Conservation (phyloP, 2,329 filamentous ascomycete genomes). For the Lithohypha guttulata region DNA sequence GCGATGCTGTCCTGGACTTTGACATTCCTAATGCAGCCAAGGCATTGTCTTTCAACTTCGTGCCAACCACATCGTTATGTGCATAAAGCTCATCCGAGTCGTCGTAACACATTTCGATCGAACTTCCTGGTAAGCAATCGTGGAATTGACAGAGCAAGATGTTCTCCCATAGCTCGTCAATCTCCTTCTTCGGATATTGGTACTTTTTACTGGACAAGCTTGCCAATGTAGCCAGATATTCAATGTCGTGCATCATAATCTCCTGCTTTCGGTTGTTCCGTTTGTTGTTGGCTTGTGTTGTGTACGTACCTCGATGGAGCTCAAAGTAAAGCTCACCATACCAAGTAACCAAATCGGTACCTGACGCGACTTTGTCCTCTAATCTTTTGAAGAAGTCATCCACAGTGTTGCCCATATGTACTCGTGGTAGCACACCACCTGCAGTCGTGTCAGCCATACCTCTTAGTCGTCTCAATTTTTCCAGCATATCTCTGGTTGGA, state of each 20-base stretch:
- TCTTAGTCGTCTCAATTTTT: constrained; percentile 86
- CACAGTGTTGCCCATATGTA: constrained; percentile 80
- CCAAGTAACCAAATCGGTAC: constrained; percentile 77
- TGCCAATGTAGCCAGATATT: constrained; percentile 76
- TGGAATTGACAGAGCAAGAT: constrained; percentile 94
- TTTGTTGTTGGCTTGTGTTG: constrained; percentile 96
- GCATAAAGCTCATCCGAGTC: constrained; percentile 87
- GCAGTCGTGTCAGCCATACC: constrained; percentile 83
- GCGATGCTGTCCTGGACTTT: constrained; percentile 30
- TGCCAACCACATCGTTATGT: constrained; percentile 66
- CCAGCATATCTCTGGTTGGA: constrained; percentile 84
- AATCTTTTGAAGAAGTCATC: constrained; percentile 88
- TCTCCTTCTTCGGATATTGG: constrained; percentile 85
- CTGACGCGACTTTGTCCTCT: constrained; percentile 60
- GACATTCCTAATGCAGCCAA: constrained; percentile 56
- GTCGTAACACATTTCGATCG: constrained; percentile 96
- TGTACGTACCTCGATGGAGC: constrained; percentile 92
- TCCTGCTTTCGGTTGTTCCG: constrained; percentile 82
- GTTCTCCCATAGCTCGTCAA: constrained; percentile 92
- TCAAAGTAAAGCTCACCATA: constrained; percentile 98
- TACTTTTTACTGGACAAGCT: constrained; percentile 63
- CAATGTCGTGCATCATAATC: constrained; percentile 73
- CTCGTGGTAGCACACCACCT: constrained; percentile 55
- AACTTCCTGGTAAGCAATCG: constrained; percentile 88
- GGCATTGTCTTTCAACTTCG: constrained; percentile 60